These are phyloP conservation scores for Volvox reticuliferus DNA, from an alignment of 139 green algal species.

Conservation along the genomic window DNA sequence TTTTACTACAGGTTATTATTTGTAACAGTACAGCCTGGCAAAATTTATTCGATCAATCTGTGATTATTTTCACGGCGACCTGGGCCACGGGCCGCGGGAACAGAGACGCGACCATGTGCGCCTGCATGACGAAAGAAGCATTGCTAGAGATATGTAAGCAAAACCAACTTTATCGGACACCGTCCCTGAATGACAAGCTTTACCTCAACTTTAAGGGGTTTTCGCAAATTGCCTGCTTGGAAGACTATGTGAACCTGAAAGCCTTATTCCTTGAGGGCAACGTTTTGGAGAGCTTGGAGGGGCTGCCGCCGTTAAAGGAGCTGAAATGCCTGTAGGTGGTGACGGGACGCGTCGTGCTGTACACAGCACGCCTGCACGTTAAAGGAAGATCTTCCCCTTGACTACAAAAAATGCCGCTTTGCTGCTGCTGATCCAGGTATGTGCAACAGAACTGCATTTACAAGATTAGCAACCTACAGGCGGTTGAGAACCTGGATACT, in stretches of 20 bases:
- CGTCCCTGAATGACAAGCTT: constrained; percentile 89
- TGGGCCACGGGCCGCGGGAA: background rate
- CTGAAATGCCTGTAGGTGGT: constrained; percentile 86
- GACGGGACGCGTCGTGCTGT: background rate
- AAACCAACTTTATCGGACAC: constrained; percentile 82
- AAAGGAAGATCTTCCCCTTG: background rate
- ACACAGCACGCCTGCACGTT: too few species aligned
- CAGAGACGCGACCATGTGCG: constrained; percentile 16
- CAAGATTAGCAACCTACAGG: constrained; percentile 59
- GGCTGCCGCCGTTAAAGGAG: constrained; percentile 78
- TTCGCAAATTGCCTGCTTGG: constrained; percentile 70
- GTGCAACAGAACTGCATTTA: constrained; percentile 88
- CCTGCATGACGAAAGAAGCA: constrained; percentile 70
- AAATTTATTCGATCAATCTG: background rate
- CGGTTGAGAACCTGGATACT: constrained; percentile 75
- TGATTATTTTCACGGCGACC: background rate
- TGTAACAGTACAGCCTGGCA: background rate
- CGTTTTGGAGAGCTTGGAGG: constrained; percentile 79
- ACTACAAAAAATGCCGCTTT: background rate
- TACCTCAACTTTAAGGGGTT: constrained; percentile 93
- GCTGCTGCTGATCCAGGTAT: constrained; percentile 69
- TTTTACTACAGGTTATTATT: background rate
- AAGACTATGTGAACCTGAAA: constrained; percentile 84
- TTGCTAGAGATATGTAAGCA: constrained; percentile 82
- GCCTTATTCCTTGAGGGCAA: constrained; percentile 94